Evolutionary conservation across 1,284 basidiomycete species (phyloP).

Genomic region (Coniophora puteana): DNA sequence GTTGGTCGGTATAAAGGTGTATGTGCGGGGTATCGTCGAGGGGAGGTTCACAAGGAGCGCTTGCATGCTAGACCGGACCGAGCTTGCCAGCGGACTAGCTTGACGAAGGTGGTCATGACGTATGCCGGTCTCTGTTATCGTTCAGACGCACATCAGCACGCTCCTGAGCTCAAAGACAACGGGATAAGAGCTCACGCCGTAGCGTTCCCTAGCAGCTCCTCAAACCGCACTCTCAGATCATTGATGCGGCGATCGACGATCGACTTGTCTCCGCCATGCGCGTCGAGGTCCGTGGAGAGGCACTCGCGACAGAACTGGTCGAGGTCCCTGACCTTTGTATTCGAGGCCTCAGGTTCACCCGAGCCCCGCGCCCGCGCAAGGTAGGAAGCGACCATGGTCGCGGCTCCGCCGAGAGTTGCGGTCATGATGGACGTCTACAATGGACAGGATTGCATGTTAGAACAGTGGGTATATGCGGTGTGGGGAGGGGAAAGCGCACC

Average conservation of each 20-base stretch:
- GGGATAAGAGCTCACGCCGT: no score
- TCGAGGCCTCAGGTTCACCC: constrained; percentile 60
- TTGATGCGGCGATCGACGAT: constrained; percentile 14
- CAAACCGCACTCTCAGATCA: constrained; percentile 28
- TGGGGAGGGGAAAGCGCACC: constrained; percentile 23
- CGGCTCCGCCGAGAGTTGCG: constrained; percentile 43
- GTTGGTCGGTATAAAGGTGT: no score
- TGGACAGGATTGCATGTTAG: constrained; percentile 31
- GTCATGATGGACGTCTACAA: constrained; percentile 15
- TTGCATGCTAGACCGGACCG: no score
- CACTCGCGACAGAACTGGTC: constrained; percentile 62
- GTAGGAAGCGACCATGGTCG: constrained; percentile 67
- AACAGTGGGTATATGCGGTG: neutral
- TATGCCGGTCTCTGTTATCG: no score
- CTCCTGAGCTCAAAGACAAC: no score
- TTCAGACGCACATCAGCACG: no score
- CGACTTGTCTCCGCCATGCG: constrained; percentile 14
- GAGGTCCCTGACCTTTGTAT: constrained; percentile 49
- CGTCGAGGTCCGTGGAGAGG: constrained; percentile 52
- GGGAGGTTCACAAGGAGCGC: no score
- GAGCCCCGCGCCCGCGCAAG: constrained; percentile 64
- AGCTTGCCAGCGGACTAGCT: no score
- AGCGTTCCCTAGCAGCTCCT: constrained; percentile 36
- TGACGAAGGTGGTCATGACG: no score
- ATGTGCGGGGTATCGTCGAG: no score